A percentile compares a stretch with the other conserved stretches of the same genome.
Conservation (phyloP, 345 rosid species). For the Eucalyptus globulus region DNA sequence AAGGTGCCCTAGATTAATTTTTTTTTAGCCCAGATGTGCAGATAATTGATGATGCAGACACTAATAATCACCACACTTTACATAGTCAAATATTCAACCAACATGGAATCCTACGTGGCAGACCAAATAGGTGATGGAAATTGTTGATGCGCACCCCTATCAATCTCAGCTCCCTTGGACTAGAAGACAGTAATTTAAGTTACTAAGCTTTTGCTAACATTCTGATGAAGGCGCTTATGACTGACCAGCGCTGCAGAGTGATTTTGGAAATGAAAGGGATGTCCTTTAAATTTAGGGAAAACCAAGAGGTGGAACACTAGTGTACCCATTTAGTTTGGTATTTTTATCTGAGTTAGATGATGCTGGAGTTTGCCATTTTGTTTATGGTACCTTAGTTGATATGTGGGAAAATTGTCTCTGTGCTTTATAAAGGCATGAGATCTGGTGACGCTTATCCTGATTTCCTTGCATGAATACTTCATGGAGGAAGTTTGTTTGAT, state of each 20-base stretch:
- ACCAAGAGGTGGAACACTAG: not conserved
- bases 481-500: not conserved
- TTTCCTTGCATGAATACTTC: not conserved
- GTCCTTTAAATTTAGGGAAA: not conserved
- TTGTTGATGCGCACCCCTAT: not conserved
- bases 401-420: not conserved
- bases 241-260: not conserved
- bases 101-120: not conserved
- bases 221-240: not conserved
- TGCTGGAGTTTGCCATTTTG: not conserved
- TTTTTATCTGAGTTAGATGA: not conserved
- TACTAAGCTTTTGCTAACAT: not conserved
- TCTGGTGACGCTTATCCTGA: not conserved
- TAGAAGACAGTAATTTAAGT: not conserved
- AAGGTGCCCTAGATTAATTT: not conserved
- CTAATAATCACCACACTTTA: not conserved
- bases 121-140: not conserved
- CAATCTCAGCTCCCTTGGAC: not conserved
- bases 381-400: not conserved
- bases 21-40: not conserved
- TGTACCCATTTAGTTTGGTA: not conserved
- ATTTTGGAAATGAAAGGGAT: not conserved
- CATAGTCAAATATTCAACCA: not conserved
- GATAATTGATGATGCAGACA: not conserved
- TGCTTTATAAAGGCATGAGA: not conserved